Evolutionary conservation across 768 basidiomycete genomes (phyloP), one percentile per base, ranked within the genome.

Genomic region (Candolleomyces eurysporus): DNA sequence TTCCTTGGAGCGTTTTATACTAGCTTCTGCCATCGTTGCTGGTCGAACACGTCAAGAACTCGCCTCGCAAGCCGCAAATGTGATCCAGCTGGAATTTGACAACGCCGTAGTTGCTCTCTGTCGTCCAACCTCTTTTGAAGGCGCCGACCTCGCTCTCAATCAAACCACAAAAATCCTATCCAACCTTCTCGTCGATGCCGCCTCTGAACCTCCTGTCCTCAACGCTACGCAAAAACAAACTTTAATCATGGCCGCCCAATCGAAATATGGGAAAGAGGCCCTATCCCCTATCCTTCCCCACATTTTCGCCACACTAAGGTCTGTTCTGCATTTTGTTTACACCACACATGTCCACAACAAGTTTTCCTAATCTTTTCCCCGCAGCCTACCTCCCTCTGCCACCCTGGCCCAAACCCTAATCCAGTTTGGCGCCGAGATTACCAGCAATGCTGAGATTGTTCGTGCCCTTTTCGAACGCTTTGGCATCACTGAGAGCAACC

Each of bases 41-140:
- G 79, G 84, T 54, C 81, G 86, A 42, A 79, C 75, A 61, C 76
- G 76, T 56, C 81, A 79, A 68, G 84, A 85, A 78, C 83, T 73
- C 72, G 84, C 71, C 75, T 83, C 69, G 79, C 94, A 78, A 60
- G 92, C 93, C 13, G 75, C 80, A 30, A 80, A 80, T 59, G 81
- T 94, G 63, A 82, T 94, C 65, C 90, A 87, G 53, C 70, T 80
- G 59, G 90, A 93, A 63, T 94, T 94, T 67, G 92, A 93, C 69
- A 88, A 86, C 61, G 91, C 91, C 4, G 80, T 88, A 17, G 72
- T 89, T 59, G 84, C 90, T 19, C 77, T 94, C 52, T 90, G 88
- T 71, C 90, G 91, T 66, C 87, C 85, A 54, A 89, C 91, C 13
- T 88, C 88, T 45, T 91, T 92, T 68, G 93, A 94, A 72, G 85